Percentiles rank a stretch among this genome's conserved stretches.
Evolutionary conservation across 305 asterid genomes (phyloP).

Genomic region (Rubia tinctorum): DNA sequence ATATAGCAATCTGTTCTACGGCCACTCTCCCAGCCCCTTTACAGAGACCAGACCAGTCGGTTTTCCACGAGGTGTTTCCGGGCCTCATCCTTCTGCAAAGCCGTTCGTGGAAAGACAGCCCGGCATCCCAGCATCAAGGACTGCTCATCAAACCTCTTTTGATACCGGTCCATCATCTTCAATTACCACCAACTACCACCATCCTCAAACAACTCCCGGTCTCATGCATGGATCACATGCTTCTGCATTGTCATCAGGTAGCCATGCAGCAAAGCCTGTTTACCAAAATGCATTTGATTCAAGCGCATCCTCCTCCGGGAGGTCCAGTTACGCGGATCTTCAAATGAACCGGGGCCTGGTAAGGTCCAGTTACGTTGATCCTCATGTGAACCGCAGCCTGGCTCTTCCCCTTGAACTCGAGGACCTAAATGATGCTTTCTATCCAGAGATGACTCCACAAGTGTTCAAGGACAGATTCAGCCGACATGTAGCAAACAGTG

Average conservation of each 20-base stretch:
- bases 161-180: conserved; percentile 31
- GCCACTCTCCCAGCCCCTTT: conserved; percentile 2
- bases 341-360: neutral
- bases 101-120: conserved; percentile 26
- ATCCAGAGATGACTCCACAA: conserved; percentile 29
- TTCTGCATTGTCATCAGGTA: neutral
- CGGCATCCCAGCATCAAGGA: conserved; percentile 26
- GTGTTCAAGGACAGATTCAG: conserved; percentile 33
- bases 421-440: conserved; percentile 29
- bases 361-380: conserved; percentile 14
- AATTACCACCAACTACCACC: conserved; percentile 17
- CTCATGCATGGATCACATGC: neutral
- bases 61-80: conserved; percentile 7
- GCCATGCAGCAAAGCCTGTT: conserved; percentile 25
- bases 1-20: conserved; percentile 18
- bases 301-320: conserved; percentile 28
- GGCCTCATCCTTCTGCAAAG: conserved; percentile 22
- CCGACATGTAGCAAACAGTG: conserved; percentile 36
- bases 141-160: conserved; percentile 30
- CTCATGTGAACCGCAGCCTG: conserved; percentile 26
- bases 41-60: neutral
- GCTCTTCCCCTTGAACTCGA: conserved; percentile 28
- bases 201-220: conserved; percentile 24
- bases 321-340: conserved; percentile 34
- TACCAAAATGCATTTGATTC: conserved; percentile 32